A percentile compares a stretch with the other conserved stretches of the same genome.
phyloP scores from a whole-genome alignment of 768 basidiomycete species.

The Strobilomyces dryophilus region DNA sequence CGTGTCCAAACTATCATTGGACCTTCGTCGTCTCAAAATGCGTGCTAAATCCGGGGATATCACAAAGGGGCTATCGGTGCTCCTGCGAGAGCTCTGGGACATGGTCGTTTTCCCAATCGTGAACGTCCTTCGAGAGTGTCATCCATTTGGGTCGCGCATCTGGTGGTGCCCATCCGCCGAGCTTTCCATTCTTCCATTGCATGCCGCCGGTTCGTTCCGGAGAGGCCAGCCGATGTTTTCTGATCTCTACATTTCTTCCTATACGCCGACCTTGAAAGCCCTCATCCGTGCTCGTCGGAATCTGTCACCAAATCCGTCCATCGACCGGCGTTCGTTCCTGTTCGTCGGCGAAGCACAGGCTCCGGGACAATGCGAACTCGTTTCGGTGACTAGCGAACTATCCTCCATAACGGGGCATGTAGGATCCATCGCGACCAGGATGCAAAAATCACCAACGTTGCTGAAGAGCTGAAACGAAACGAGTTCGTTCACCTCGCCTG shows the following conservation, averaged over 20 bases:
- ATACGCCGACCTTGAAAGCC: constrained; percentile 3
- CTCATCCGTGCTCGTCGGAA: not conserved
- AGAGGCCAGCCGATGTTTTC: not conserved
- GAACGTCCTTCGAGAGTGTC: not conserved
- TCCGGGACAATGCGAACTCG: not conserved
- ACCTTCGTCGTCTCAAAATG: not conserved
- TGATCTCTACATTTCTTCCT: constrained; percentile 1
- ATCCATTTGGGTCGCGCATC: constrained; percentile 5
- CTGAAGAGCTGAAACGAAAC: not conserved
- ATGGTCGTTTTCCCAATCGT: constrained; percentile 14
- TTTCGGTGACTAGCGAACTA: not conserved
- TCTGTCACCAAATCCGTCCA: not conserved
- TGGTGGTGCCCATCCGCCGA: constrained; percentile 15
- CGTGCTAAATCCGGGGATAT: not conserved
- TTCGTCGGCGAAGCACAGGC: constrained; percentile 4
- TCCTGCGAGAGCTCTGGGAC: constrained; percentile 19
- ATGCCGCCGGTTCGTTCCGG: not conserved
- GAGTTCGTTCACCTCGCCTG: constrained; percentile 15
- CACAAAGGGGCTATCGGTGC: not conserved
- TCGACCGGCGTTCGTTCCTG: not conserved
- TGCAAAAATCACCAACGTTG: not conserved
- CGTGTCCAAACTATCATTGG: not conserved
- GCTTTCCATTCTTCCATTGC: constrained; percentile 2
- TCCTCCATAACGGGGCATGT: not conserved
- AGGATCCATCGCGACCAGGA: not conserved